Base-by-base conservation (phyloP, 257 asterid species). In the Jacaranda mimosifolia region DNA sequence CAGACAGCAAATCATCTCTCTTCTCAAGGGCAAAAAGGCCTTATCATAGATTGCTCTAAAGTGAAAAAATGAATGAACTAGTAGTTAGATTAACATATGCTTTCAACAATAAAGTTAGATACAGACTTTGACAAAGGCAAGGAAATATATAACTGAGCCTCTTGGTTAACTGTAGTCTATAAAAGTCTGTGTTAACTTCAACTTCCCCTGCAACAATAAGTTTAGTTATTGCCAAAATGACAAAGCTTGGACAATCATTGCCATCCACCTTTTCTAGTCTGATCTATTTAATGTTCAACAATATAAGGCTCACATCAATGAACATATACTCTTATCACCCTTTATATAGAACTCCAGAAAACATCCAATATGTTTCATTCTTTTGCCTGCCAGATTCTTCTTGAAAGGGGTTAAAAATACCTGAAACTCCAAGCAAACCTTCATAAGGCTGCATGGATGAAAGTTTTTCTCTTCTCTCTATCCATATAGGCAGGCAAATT, bases 391-490 rank as follows among this genome's bases (percentile, higher is more conserved):
- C 78, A 69, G 68, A 68, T 77, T 59, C 59, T 15, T 58, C 68
- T 65, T 26, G 45, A 63, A 40, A 51, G 21, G 58, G 59, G 43
- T 40, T 26, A 59, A 42, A 38, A 46, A 38, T 49, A 46, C 72
- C 52, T 26, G 78, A 57, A 66, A 76, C 53, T 70, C 66, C 51
- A 80, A 1, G 35, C 42, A 12, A 17, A 45, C 10, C 63, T 43
- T 81, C 81, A 65, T 43, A 68, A 51, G 53, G 63, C 53, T 39
- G 3, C 86, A 74, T 21, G 78, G 38, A 65, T 42, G 68, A 40
- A 40, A 9, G 42, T 53, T 52, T 36, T 52, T 51, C 15, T 65
- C 36, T 42, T 63, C 49, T 38, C 43, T 69, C 19, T 13, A 15
- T 9, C n/a, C 73, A 59, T 40, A 72, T 42, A 55, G 46, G 26